Percentiles rank a stretch among this genome's conserved stretches.
Conservation (phyloP, 768 basidiomycete genomes). For the Collybia sordida region DNA sequence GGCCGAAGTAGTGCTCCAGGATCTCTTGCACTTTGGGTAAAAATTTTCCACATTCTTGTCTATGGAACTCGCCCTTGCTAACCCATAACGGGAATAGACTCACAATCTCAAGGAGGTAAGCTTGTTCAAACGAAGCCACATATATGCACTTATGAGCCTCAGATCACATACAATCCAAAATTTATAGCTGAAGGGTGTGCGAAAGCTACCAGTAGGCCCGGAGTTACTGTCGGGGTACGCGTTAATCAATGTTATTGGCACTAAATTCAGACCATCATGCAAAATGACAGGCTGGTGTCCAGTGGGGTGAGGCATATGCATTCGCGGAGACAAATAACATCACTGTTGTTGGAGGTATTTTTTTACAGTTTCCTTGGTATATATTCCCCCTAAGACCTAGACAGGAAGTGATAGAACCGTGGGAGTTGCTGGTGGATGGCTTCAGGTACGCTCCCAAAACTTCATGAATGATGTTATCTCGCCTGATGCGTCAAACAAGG, state of each 20-base stretch:
- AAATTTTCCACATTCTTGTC: no score
- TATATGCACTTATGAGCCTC: background rate
- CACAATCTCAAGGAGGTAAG: conserved; percentile 39
- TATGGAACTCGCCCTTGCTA: no score
- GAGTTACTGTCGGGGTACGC: conserved; percentile 35
- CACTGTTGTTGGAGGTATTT: conserved; percentile 41
- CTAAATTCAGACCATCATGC: no score
- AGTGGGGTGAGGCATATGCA: conserved; percentile 41
- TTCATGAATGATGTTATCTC: background rate
- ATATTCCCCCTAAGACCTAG: background rate
- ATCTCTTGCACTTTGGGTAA: conserved; percentile 45
- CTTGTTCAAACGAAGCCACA: background rate
- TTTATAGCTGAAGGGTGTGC: conserved; percentile 38
- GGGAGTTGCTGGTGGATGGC: conserved; percentile 42
- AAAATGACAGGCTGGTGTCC: conserved; percentile 38
- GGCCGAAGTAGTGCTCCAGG: conserved; percentile 45
- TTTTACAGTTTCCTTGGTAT: background rate
- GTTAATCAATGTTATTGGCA: no score
- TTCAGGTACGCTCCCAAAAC: conserved; percentile 23
- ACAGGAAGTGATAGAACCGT: conserved; percentile 38
- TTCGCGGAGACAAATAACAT: conserved; percentile 45
- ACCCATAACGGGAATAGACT: conserved; percentile 23
- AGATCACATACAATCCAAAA: conserved; percentile 33
- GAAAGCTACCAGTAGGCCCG: conserved; percentile 17
- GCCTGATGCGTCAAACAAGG: conserved; percentile 17